phyloP scores from a whole-genome alignment of 2,329 filamentous ascomycete species.

The Penicillium fuscoglaucum region DNA sequence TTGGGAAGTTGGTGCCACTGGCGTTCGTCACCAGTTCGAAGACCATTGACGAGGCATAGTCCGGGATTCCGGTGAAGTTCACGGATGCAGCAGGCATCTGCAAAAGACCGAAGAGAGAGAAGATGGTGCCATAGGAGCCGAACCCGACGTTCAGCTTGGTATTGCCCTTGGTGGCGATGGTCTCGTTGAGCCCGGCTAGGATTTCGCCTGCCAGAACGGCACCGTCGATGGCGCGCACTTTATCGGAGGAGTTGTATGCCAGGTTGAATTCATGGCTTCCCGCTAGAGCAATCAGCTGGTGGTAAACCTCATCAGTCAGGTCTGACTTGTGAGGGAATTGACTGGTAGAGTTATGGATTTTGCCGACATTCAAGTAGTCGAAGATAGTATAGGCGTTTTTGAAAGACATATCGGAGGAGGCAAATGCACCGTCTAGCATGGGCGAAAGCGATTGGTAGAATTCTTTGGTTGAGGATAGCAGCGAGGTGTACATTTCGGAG shows the following conservation, averaged over 20 bases:
- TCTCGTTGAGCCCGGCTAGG: conserved; percentile 48
- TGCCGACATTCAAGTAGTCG: conserved; percentile 63
- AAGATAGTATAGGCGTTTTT: conserved; percentile 68
- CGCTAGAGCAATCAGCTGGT: conserved; percentile 70
- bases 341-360: conserved; percentile 59
- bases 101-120: conserved; percentile 62
- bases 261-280: conserved; percentile 79
- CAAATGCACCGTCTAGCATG: conserved; percentile 55
- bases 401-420: conserved; percentile 51
- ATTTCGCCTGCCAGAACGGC: conserved; percentile 67
- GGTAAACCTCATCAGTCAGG: conserved; percentile 60
- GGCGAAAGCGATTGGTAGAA: conserved; percentile 57
- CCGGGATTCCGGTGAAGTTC: conserved; percentile 74
- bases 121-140: conserved; percentile 62
- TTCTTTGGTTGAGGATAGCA: conserved; percentile 51
- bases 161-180: conserved; percentile 39
- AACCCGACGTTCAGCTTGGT: conserved; percentile 56
- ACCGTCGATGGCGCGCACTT: conserved; percentile 54
- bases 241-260: conserved; percentile 67
- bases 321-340: conserved; percentile 61
- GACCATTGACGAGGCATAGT: conserved; percentile 78
- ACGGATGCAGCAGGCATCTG: conserved; percentile 51
- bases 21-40: conserved; percentile 69
- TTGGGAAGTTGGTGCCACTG: conserved; percentile 43
- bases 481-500: conserved; percentile 51